Evolutionary conservation across 2,329 filamentous ascomycete species (phyloP).

Genomic region (Sporothrix humicola): DNA sequence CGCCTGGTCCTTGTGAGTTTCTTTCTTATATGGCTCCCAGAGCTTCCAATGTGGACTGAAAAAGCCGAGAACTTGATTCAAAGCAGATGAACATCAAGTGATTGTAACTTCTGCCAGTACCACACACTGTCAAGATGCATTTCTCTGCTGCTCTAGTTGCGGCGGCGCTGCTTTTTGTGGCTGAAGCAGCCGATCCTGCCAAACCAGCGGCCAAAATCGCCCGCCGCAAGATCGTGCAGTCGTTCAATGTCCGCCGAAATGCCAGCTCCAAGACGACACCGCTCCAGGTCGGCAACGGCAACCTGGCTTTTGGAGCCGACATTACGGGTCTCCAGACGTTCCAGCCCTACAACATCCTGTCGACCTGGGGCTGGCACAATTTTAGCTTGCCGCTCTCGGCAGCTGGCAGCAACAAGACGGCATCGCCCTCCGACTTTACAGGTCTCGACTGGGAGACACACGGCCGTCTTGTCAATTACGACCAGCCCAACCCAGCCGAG

Average conservation of each 20-base stretch:
- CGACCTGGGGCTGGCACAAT: slow-evolving; percentile 58
- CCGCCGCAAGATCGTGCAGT: slow-evolving; percentile 46
- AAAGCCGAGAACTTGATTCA: too few relatives aligned
- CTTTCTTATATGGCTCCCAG: neutral
- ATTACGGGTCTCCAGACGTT: slow-evolving; percentile 56
- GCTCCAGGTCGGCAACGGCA: slow-evolving; percentile 57
- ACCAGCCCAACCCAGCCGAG: slow-evolving; percentile 51
- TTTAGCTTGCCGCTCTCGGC: slow-evolving; percentile 49
- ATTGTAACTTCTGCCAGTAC: neutral
- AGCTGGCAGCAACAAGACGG: slow-evolving; percentile 45
- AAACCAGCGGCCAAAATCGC: slow-evolving; percentile 39
- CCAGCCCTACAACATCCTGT: slow-evolving; percentile 54
- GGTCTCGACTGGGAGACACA: slow-evolving; percentile 54
- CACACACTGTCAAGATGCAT: neutral
- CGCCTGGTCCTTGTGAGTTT: neutral
- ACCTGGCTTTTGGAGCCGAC: slow-evolving; percentile 56
- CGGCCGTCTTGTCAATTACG: slow-evolving; percentile 50
- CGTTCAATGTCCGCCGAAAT: slow-evolving; percentile 56
- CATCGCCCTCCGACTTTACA: slow-evolving; percentile 48
- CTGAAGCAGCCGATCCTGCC: neutral
- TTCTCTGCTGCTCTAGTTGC: neutral
- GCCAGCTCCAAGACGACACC: slow-evolving; percentile 57
- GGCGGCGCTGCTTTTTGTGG: slow-evolving; percentile 16
- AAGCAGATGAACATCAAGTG: neutral
- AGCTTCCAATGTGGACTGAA: too few relatives aligned